A percentile compares a stretch with the other conserved stretches of the same genome.
phyloP scores from a whole-genome alignment of 1,139 yeast genomes.

The Yamadazyma diddensiae region DNA sequence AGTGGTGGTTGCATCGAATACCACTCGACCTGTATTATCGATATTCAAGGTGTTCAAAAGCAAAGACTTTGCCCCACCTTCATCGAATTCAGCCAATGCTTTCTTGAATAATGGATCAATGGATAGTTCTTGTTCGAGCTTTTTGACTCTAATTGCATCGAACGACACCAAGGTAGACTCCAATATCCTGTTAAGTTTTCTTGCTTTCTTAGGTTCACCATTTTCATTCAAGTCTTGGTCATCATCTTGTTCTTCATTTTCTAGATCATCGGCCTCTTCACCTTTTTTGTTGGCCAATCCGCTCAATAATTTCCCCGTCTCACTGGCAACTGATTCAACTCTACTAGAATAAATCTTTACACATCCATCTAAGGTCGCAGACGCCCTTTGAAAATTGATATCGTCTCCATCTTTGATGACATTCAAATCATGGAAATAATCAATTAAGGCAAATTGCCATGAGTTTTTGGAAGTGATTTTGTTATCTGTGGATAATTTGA shows the following conservation, averaged over 20 bases:
- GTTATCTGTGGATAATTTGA: slow-evolving; percentile 85
- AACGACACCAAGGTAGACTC: slow-evolving; percentile 52
- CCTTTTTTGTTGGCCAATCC: slow-evolving; percentile 50
- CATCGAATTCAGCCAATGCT: slow-evolving; percentile 89
- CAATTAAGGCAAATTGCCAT: slow-evolving; percentile 82
- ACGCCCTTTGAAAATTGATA: slow-evolving; percentile 42
- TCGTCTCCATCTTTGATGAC: slow-evolving; percentile 46
- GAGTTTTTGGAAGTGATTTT: slow-evolving; percentile 64
- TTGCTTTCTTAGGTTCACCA: slow-evolving; percentile 18
- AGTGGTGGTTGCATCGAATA: slow-evolving; percentile 53
- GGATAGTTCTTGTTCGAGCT: slow-evolving; percentile 71
- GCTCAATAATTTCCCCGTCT: slow-evolving; percentile 80
- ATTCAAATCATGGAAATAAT: slow-evolving; percentile 60
- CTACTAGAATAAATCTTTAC: slow-evolving; percentile 48
- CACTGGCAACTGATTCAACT: slow-evolving; percentile 89
- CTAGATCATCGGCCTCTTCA: slow-evolving; percentile 16
- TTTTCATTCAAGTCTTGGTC: slow-evolving; percentile 15
- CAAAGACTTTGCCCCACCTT: slow-evolving; percentile 89
- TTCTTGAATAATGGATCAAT: slow-evolving; percentile 89
- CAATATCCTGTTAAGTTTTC: slow-evolving; percentile 39
- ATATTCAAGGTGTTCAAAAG: slow-evolving; percentile 67
- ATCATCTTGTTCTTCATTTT: slow-evolving; percentile 15
- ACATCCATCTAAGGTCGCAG: slow-evolving; percentile 40
- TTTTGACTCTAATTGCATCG: slow-evolving; percentile 60
- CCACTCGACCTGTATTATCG: slow-evolving; percentile 58